Percentiles rank a stretch among this genome's conserved stretches.
These are phyloP conservation scores for Acorus calamus DNA, from an alignment of 106 monocot species.

Conservation along the genomic window DNA sequence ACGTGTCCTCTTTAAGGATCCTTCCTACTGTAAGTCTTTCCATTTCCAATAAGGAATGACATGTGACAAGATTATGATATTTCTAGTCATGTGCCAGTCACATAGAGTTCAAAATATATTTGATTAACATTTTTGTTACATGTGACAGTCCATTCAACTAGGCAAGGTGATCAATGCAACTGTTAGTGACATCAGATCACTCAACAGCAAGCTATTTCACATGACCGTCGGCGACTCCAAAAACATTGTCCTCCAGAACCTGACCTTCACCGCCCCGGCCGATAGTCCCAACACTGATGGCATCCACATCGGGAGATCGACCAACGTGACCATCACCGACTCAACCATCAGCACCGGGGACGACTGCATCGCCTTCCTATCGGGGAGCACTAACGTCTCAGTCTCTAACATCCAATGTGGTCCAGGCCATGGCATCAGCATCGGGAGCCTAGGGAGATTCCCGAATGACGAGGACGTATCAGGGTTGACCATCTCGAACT, in stretches of 20 bases:
- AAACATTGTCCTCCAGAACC: constrained; percentile 2
- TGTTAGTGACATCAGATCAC: constrained; percentile 8
- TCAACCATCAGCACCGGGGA: constrained; percentile 36
- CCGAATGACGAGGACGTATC: constrained; percentile 27
- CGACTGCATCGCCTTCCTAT: constrained; percentile 46
- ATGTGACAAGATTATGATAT: no score
- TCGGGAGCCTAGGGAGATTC: constrained; percentile 54
- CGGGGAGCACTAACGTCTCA: constrained; percentile 12
- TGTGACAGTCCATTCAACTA: constrained; percentile 21
- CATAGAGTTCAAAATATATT: no score
- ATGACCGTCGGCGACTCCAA: constrained; percentile 14
- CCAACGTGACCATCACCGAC: constrained; percentile 11
- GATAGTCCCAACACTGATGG: constrained; percentile 61
- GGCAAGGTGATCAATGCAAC: constrained; percentile 17
- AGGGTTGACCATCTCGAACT: constrained; percentile 33
- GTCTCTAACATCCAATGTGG: constrained; percentile 26
- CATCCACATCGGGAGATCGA: constrained; percentile 23
- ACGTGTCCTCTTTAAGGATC: background rate
- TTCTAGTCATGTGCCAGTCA: no score
- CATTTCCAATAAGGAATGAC: background rate
- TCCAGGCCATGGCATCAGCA: constrained; percentile 10
- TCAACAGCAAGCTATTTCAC: constrained; percentile 37
- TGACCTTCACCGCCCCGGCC: constrained; percentile 27
- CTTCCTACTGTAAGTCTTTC: constrained; percentile 15
- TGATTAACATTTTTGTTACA: no score